phyloP scores from a whole-genome alignment of 108 stramenopile genomes.

The Fragilaria crotonensis region DNA sequence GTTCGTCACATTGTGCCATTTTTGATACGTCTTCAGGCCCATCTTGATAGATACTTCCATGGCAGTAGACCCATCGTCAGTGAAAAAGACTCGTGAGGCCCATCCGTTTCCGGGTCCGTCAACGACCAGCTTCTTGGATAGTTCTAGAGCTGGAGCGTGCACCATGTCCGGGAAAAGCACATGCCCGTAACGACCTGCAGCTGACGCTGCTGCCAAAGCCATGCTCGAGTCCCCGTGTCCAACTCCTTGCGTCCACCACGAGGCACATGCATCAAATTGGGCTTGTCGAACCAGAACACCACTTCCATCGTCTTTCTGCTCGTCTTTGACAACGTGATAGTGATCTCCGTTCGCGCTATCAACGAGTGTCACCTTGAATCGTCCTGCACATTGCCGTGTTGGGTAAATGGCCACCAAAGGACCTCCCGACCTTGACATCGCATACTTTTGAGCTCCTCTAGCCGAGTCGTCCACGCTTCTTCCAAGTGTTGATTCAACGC shows the following conservation, averaged over 20 bases:
- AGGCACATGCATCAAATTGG: conserved; percentile 11
- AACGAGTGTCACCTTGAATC: conserved; percentile 10
- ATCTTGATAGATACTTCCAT: conserved; percentile 24
- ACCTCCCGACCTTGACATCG: background rate
- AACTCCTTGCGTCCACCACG: conserved; percentile 17
- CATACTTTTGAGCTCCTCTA: background rate
- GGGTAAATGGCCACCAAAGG: conserved; percentile 22
- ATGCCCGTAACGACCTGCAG: conserved; percentile 20
- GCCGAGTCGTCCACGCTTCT: background rate
- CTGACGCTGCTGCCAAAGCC: conserved; percentile 13
- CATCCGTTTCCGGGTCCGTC: conserved; percentile 14
- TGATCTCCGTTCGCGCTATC: conserved; percentile 17
- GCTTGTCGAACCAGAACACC: conserved; percentile 1
- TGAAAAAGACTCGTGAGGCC: conserved; percentile 17
- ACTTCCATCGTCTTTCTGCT: background rate
- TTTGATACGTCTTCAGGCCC: conserved; percentile 21
- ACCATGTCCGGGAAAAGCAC: conserved; percentile 20
- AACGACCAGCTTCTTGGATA: conserved; percentile 5
- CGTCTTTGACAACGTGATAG: conserved; percentile 7
- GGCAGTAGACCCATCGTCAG: conserved; percentile 16
- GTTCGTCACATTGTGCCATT: conserved; percentile 2
- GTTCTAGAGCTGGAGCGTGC: conserved; percentile 7
- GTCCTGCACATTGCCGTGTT: conserved; percentile 6
- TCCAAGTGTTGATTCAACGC: conserved; percentile 13
- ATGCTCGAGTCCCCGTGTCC: conserved; percentile 17